Evolutionary conservation across 139 green algal genomes (phyloP).

Genomic region (Closterium sp.): DNA sequence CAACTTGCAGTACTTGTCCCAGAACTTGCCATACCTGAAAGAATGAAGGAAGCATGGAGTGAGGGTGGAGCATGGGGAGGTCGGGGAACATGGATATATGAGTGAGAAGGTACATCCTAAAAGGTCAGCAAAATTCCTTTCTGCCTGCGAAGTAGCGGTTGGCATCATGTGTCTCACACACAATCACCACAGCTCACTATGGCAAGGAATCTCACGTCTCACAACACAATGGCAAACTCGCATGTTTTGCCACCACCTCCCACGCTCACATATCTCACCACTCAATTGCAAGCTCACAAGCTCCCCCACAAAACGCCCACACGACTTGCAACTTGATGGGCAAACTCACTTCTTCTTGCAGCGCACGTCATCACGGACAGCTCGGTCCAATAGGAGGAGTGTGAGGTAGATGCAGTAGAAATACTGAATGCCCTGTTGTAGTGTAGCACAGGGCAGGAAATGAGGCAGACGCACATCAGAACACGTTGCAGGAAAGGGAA

Average conservation of each 20-base stretch:
- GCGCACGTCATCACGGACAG: conserved; percentile 65
- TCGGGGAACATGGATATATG: background rate
- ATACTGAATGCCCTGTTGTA: conserved; percentile 52
- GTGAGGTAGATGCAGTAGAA: conserved; percentile 75
- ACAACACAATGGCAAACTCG: background rate
- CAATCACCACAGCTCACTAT: too few species aligned
- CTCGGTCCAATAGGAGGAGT: conserved; percentile 65
- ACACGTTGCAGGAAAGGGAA: conserved; percentile 16
- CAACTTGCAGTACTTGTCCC: conserved; percentile 63
- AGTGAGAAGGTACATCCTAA: too few species aligned
- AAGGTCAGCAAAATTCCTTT: too few species aligned
- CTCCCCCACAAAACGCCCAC: too few species aligned
- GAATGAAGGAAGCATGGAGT: background rate
- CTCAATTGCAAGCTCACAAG: background rate
- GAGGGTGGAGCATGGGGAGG: background rate
- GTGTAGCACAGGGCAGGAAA: background rate
- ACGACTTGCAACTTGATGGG: too few species aligned
- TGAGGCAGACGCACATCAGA: too few species aligned
- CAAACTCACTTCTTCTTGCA: conserved; percentile 65
- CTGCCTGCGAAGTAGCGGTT: too few species aligned
- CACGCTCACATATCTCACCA: background rate
- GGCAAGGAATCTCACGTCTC: background rate
- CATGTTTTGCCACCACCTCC: background rate
- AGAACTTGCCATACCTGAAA: conserved; percentile 62
- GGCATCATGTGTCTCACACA: too few species aligned